Conservation (phyloP, 129 eudicot genomes). For the Pseudognaphalium luteoalbum region DNA sequence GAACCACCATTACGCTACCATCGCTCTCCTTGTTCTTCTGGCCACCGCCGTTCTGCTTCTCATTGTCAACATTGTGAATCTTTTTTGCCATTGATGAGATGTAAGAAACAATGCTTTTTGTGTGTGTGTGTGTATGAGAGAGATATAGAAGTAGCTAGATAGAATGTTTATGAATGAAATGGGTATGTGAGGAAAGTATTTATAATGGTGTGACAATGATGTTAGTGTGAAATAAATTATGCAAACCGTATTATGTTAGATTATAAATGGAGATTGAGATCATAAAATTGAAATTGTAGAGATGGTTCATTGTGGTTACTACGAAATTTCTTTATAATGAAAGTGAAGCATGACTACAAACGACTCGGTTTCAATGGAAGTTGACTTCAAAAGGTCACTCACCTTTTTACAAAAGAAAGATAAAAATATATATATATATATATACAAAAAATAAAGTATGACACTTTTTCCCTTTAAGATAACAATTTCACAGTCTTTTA, state of each 20-base stretch:
- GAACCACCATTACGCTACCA: constrained; percentile 22
- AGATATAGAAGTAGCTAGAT: neutral
- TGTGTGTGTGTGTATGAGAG: too few species aligned
- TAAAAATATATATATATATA: too few species aligned
- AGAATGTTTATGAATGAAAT: neutral
- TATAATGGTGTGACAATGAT: constrained; percentile 2
- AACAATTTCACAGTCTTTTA: neutral
- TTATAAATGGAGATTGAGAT: neutral
- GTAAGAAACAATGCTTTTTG: neutral
- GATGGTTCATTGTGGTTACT: neutral
- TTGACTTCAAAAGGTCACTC: constrained; percentile 20
- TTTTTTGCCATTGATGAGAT: constrained; percentile 8
- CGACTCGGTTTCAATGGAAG: constrained; percentile 27
- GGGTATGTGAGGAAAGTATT: neutral
- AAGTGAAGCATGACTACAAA: constrained; percentile 3
- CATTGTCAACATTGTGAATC: neutral
- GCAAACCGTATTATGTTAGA: neutral
- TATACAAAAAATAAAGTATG: neutral
- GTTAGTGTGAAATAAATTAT: constrained; percentile 3
- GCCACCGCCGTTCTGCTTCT: constrained; percentile 3
- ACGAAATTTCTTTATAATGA: constrained; percentile 3
- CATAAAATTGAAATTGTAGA: neutral
- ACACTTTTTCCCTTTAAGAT: constrained; percentile 17
- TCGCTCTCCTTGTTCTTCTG: constrained; percentile 7
- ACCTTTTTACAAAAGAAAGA: constrained; percentile 1